A percentile compares a stretch with the other conserved stretches of the same genome.
phyloP scores from a whole-genome alignment of 768 basidiomycete species.

The Tricholoma hemisulphureum region DNA sequence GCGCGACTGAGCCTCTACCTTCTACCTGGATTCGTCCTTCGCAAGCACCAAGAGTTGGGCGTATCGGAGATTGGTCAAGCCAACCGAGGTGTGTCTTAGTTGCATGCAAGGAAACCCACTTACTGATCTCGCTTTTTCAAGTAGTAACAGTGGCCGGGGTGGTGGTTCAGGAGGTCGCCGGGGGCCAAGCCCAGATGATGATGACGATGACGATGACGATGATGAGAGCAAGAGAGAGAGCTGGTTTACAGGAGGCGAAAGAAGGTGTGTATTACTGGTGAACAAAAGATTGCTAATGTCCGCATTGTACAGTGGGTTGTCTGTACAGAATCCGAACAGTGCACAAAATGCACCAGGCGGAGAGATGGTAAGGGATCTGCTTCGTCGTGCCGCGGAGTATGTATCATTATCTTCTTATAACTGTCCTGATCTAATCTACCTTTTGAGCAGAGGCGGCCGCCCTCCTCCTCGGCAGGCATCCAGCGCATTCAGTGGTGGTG shows the following conservation, averaged over 20 bases:
- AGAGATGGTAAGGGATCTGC: conserved; percentile 63
- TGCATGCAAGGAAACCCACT: conserved; percentile 4
- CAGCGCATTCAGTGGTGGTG: conserved; percentile 62
- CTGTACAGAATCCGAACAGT: conserved; percentile 79
- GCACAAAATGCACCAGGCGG: conserved; percentile 49
- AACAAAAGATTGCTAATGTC: background rate
- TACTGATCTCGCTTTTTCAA: background rate
- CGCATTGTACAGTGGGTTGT: conserved; percentile 64
- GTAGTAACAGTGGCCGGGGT: conserved; percentile 16
- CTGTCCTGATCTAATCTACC: background rate
- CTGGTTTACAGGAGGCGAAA: conserved; percentile 94
- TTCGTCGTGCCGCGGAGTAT: conserved; percentile 80
- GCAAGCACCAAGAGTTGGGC: conserved; percentile 43
- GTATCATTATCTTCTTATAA: conserved; percentile 22
- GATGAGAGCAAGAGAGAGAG: conserved; percentile 55
- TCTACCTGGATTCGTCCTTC: conserved; percentile 42
- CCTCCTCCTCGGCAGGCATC: conserved; percentile 23
- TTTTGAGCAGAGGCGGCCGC: conserved; percentile 33
- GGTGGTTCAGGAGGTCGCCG: conserved; percentile 19
- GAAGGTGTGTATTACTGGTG: conserved; percentile 53
- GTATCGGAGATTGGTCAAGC: conserved; percentile 52
- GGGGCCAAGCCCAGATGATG: conserved; percentile 18
- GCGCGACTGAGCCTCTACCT: conserved; percentile 47
- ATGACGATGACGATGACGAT: conserved; percentile 53
- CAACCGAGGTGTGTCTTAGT: conserved; percentile 17